Conservation (phyloP, 2,329 filamentous ascomycete genomes). For the Pezicula neosporulosa region DNA sequence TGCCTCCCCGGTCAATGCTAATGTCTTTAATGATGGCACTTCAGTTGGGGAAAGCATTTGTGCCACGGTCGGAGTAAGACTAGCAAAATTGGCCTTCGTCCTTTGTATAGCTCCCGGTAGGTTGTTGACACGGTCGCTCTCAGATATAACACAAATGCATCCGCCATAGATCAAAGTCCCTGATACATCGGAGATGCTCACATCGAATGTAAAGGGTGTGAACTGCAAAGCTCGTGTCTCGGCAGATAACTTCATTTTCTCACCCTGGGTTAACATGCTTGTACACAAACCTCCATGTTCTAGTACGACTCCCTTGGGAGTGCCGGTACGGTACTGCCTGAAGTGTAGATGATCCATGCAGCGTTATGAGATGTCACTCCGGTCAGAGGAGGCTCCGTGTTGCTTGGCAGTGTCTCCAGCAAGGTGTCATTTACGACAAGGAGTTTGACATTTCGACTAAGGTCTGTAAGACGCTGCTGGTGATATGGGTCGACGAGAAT, state of each 20-base stretch:
- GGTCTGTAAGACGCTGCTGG: background rate
- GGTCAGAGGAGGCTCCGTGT: background rate
- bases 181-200: slow-evolving; percentile 12
- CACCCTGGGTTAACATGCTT: slow-evolving; percentile 4
- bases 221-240: slow-evolving; percentile 12
- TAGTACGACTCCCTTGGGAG: slow-evolving; percentile 13
- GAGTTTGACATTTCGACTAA: background rate
- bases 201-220: slow-evolving; percentile 12
- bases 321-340: slow-evolving; percentile 13
- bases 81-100: background rate
- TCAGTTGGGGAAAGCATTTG: background rate
- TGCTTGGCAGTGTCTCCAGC: background rate
- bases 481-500: background rate
- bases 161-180: slow-evolving; percentile 11
- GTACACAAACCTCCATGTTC: slow-evolving; percentile 8
- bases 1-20: slow-evolving; percentile 14
- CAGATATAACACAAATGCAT: slow-evolving; percentile 13
- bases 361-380: slow-evolving; percentile 7
- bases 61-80: slow-evolving; percentile 1
- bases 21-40: background rate
- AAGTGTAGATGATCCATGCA: slow-evolving; percentile 13
- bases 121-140: slow-evolving; percentile 9
- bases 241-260: slow-evolving; percentile 2
- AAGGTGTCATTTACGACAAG: background rate
- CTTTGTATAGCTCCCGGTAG: background rate